Evolutionary conservation across 176 grass and related monocot species (phyloP), one percentile per base, ranked within the genome.

Genomic region (Bothriochloa decipiens): DNA sequence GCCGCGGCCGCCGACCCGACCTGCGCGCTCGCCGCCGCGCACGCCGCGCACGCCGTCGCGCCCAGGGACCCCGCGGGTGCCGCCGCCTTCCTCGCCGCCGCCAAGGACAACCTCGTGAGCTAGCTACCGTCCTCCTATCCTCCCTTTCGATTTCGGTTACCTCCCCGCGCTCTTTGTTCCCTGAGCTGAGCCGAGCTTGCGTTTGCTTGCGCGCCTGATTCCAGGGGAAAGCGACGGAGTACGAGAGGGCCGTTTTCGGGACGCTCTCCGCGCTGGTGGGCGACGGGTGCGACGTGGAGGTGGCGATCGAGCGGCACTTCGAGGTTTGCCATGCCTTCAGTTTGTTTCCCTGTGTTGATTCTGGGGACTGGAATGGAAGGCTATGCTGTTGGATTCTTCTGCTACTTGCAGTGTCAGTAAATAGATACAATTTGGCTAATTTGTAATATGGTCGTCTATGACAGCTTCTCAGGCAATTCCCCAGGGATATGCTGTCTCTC

Each of bases 401-500:
- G 32, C 4, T 16, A 7, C 18, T 68, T 81, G 17, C 18, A 11
- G 78, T 27, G 6, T 53, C 16, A 49, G 1, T 6, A 35, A 4
- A 39, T 3, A 49, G 23, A 35, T 11, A 49, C 32, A 36, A 13
- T 81, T 45, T 63, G 33, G 33, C 20, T 41, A 52, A 35, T 81
- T 27, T 41, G 2, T 37, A 23, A 33, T 71, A 2, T 61, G 35
- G 17, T 72, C 77, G 36, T 65, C 3, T 80, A 41, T 66, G 13
- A 18, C 82, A 92, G 90, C 39, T 94, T 55, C 78, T 94, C 69
- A 77, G 81, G 70, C 82, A 90, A 25, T 94, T 90, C 33, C 92
- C 92, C 63, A 90, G 83, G 43, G 92, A 94, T 86, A 41, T 94
- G 3, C 77, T 88, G 58, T 92, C 92, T 67, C 85, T 94, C 2